Evolutionary conservation across 768 basidiomycete species (phyloP), one percentile per base, ranked within the genome.

Genomic region (Leccinum fibrillosum): DNA sequence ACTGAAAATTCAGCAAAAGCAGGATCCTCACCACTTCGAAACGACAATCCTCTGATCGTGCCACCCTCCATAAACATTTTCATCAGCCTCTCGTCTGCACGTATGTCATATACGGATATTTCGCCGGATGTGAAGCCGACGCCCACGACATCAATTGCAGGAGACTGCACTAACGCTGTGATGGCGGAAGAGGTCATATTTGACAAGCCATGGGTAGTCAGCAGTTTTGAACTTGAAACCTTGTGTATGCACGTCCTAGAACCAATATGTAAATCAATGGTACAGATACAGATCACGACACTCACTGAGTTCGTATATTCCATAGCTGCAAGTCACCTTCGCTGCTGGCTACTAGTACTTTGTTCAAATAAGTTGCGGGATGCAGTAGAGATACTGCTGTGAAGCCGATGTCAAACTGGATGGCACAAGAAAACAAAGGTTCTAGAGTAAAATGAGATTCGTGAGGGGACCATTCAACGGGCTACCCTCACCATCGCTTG

Each of bases 341-440:
- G 56, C 76, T 81, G 65, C 92, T 91, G 3, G 88, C 85, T 11
- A 98, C 83, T 1, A 98, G 78, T 1, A 98, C 80, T 76, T 99
- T 99, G 78, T 99, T 98, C 52, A 99, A 73, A 73, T 98, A 98
- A 12, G 97, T 98, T 1, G 94, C 88, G 2, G 97, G 97, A 70
- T 99, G 97, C 5, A 97, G 79, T 45, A 97, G 77, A 26, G 80
- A 80, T 5, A 85, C 89, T n/a, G 95, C 95, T 2, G 86, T 88
- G 72, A 98, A 98, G 19, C 82, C 85, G 7, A 82, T 67, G 51
- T 94, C 90, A 66, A 99, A 96, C 45, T 85, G 79, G 50, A 98
- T 83, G 3, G 83, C 83, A 4, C 82, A 78, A 52, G 86, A 57
- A 19, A 65, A 56, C 48, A 55, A 62, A 21, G 53, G 69, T 26